Percentiles rank a stretch among this genome's conserved stretches.
Evolutionary conservation across 805 yeast genomes (phyloP).

Genomic region (Pichia occidentalis): DNA sequence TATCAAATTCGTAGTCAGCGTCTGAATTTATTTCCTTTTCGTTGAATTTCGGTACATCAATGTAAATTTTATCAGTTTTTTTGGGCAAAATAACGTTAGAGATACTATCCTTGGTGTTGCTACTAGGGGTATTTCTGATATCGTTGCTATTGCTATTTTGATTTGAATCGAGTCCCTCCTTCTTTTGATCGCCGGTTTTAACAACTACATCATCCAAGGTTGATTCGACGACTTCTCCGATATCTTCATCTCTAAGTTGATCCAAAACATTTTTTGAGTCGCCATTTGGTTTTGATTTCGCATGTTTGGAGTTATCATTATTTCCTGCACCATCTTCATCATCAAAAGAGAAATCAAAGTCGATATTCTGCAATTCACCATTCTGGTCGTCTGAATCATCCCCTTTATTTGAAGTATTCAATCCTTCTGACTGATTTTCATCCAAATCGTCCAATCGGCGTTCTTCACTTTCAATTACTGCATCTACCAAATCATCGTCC

Average conservation of each 20-base stretch:
- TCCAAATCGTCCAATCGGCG: constrained; percentile 28
- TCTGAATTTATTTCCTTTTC: constrained; percentile 44
- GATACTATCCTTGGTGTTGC: constrained; percentile 12
- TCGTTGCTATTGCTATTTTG: too few relatives aligned
- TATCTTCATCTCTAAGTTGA: constrained; percentile 44
- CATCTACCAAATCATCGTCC: constrained; percentile 37
- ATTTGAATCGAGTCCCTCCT: too few relatives aligned
- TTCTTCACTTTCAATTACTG: constrained; percentile 37
- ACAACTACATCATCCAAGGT: too few relatives aligned
- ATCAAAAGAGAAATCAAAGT: constrained; percentile 15
- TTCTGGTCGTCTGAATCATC: constrained; percentile 6
- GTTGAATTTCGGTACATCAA: constrained; percentile 46
- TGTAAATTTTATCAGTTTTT: constrained; percentile 25
- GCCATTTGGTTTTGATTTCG: constrained; percentile 6
- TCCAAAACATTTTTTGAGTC: constrained; percentile 6
- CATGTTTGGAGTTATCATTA: constrained; percentile 21
- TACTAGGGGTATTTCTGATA: constrained; percentile 23
- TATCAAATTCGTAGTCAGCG: constrained; percentile 57
- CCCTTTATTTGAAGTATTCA: background rate
- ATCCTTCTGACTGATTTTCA: constrained; percentile 21
- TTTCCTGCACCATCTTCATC: constrained; percentile 32
- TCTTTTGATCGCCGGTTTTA: too few relatives aligned
- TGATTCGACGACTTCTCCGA: constrained; percentile 52
- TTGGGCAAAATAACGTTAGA: too few relatives aligned
- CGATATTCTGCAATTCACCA: constrained; percentile 23